A percentile compares a stretch with the other conserved stretches of the same genome.
phyloP scores from a whole-genome alignment of 805 yeast species.

The Ogataea trehaloabstinens region DNA sequence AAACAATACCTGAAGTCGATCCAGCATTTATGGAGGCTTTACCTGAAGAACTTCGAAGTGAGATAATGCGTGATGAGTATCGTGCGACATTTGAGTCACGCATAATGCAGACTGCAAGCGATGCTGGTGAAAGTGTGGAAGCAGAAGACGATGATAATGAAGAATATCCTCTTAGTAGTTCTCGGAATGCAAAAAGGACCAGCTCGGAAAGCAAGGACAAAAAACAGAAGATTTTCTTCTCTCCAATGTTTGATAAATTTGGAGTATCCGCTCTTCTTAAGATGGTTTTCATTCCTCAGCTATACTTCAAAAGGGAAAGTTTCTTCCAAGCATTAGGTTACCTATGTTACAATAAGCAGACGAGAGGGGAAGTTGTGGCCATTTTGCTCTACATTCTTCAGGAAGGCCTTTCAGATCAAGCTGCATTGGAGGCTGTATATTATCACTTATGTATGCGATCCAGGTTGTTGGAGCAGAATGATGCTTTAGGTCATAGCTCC shows the following conservation, averaged over 20 bases:
- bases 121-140: slow-evolving; percentile 7
- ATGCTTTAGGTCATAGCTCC: neutral
- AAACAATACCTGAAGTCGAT: slow-evolving; percentile 63
- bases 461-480: slow-evolving; percentile 6
- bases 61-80: slow-evolving; percentile 30
- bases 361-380: slow-evolving; percentile 71
- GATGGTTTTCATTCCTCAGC: slow-evolving; percentile 70
- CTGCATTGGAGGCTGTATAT: slow-evolving; percentile 61
- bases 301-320: slow-evolving; percentile 57
- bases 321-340: slow-evolving; percentile 64
- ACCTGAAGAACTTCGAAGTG: slow-evolving; percentile 46
- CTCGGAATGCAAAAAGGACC: neutral
- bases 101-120: slow-evolving; percentile 14
- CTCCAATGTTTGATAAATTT: slow-evolving; percentile 69
- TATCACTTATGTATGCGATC: slow-evolving; percentile 54
- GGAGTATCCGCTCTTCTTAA: slow-evolving; percentile 75
- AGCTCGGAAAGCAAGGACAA: slow-evolving; percentile 23
- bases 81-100: slow-evolving; percentile 17
- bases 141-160: neutral
- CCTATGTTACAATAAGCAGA: slow-evolving; percentile 74
- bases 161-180: neutral
- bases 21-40: slow-evolving; percentile 78
- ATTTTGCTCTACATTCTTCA: slow-evolving; percentile 64
- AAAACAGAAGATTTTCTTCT: slow-evolving; percentile 40
- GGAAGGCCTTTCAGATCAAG: slow-evolving; percentile 68